Conservation (phyloP, 2,329 filamentous ascomycete species). For the Penicillium sp. region DNA sequence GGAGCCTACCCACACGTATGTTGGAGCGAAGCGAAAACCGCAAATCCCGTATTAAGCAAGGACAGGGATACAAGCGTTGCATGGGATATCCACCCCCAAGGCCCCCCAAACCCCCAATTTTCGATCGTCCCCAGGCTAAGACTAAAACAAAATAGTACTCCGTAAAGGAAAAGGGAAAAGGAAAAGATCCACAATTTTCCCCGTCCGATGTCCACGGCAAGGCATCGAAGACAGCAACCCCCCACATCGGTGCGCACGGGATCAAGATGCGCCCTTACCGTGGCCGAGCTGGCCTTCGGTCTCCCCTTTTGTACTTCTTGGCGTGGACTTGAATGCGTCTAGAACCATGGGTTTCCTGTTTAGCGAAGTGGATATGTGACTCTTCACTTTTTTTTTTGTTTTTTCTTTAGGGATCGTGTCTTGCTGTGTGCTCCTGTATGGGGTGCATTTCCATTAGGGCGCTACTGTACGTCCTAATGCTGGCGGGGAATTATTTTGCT, state of each 20-base stretch:
- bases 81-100: not conserved
- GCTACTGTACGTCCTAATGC: slow-evolving; percentile 1
- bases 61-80: not conserved
- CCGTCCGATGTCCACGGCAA: not conserved
- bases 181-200: not conserved
- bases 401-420: not conserved
- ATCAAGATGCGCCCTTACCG: not conserved
- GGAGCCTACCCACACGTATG: not conserved
- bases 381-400: not conserved
- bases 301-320: not conserved
- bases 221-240: not conserved
- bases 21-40: not conserved
- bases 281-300: not conserved
- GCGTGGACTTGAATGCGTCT: not conserved
- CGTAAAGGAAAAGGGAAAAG: too few species aligned
- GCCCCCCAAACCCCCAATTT: not conserved
- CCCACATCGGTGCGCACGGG: slow-evolving; percentile 9
- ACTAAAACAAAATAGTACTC: not conserved
- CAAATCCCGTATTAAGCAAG: not conserved
- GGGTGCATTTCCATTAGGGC: not conserved
- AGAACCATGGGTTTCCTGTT: not conserved
- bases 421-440: not conserved
- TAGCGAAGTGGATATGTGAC: not conserved
- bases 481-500: not conserved
- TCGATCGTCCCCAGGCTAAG: not conserved